Evolutionary conservation across 306 rosid genomes (phyloP), one percentile per base, ranked within the genome.

Genomic region (Cucurbita ficifolia): DNA sequence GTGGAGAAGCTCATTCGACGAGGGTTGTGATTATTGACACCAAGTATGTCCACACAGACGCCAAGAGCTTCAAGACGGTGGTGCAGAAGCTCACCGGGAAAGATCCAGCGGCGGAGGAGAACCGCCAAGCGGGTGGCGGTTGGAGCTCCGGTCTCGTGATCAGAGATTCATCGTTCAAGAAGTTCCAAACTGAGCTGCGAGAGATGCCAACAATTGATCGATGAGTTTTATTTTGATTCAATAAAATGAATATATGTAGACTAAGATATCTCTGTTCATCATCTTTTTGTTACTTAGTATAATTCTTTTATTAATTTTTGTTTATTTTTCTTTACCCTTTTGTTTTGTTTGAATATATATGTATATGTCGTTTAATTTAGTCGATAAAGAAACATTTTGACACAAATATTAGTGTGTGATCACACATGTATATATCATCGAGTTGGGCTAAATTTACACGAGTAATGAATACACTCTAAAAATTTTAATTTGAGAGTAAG

Each of bases 31-130:
- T 89, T 6, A 91, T 91, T 76, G 87, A 80, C 45, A 91, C 97
- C 36, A 79, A 87, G 63, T 87, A 89, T 21, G 93, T 91, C 1
- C 83, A 91, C 61, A 91, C 97, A 6, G 97, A 91, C 73, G 89
- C 87, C 2, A 53, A 57, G 46, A 86, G 88, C 84, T 91, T 88
- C 69, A 91, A 91, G 76, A 76, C 89, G 1, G 89, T 87, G 76
- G 97, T 88, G 24, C 97, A 91, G 75, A 87, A 80, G 76, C 83
- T 91, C 1, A 91, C 97, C 1, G 97, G 96, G 9, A 87, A 83
- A 53, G 90, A 86, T 73, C 84, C 89, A 4, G 17, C 38, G 59
- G 40, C 9, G 7, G 73, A 48, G 57, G 73, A 69, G 14, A 29
- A n/a, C 49, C 65, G 14, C 42, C n/a, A 24, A 7, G 1, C 22